Evolutionary conservation across 768 basidiomycete genomes (phyloP).

Genomic region (Boletus huronensis): DNA sequence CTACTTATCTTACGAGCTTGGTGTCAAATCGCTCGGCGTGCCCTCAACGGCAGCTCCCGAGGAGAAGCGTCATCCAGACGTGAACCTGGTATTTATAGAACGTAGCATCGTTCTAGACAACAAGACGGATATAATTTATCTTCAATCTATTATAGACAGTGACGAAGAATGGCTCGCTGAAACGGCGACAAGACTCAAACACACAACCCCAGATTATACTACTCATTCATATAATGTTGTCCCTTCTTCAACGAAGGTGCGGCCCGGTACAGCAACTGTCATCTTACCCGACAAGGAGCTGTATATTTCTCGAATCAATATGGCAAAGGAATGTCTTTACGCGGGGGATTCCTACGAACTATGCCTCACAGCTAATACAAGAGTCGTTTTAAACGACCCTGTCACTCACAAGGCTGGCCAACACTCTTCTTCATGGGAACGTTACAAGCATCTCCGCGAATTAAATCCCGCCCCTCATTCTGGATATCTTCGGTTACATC

Average conservation of each 20-base stretch:
- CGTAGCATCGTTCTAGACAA: constrained; percentile 71
- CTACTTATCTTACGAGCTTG: constrained; percentile 76
- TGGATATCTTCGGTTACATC: constrained; percentile 73
- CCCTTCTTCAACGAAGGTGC: constrained; percentile 28
- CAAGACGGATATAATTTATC: constrained; percentile 43
- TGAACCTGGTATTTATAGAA: constrained; percentile 75
- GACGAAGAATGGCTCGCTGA: constrained; percentile 62
- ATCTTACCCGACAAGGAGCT: constrained; percentile 51
- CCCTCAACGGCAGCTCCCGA: constrained; percentile 30
- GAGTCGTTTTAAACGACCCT: constrained; percentile 45
- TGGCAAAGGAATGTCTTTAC: constrained; percentile 70
- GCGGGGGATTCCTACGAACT: constrained; percentile 92
- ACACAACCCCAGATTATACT: constrained; percentile 10
- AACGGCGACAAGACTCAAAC: constrained; percentile 29
- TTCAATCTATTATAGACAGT: constrained; percentile 61
- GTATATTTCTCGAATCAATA: constrained; percentile 67
- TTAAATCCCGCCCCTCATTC: constrained; percentile 89
- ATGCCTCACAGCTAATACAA: constrained; percentile 78
- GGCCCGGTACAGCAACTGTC: constrained; percentile 31
- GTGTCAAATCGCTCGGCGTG: constrained; percentile 53
- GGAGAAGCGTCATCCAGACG: constrained; percentile 57
- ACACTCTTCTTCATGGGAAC: constrained; percentile 55
- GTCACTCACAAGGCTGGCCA: constrained; percentile 10
- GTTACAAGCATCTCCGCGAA: constrained; percentile 66
- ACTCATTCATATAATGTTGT: constrained; percentile 10